These are phyloP conservation scores for Candida multigemmis DNA, from an alignment of 805 yeast species.

Conservation along the genomic window DNA sequence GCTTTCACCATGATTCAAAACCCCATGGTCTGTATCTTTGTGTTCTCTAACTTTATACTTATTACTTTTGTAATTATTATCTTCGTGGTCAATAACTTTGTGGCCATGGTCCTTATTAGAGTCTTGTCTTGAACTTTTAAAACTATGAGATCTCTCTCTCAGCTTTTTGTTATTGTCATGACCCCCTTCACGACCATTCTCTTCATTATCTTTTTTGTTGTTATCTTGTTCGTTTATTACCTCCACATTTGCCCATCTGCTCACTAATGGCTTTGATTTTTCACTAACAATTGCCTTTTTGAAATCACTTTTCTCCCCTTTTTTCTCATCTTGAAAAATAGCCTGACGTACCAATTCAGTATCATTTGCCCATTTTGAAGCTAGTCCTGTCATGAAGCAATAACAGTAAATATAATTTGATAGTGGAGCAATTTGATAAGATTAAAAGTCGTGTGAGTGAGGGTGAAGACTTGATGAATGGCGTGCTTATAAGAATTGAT, in stretches of 20 bases:
- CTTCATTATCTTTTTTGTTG: neutral
- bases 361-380: slow-evolving; percentile 28
- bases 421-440: slow-evolving; percentile 1
- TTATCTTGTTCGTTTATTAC: neutral
- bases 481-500: neutral
- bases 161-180: neutral
- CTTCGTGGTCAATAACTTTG: slow-evolving; percentile 1
- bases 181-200: neutral
- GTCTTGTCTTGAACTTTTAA: neutral
- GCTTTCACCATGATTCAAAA: slow-evolving; percentile 12
- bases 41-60: neutral
- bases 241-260: slow-evolving; percentile 23
- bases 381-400: slow-evolving; percentile 8
- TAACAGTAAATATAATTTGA: neutral
- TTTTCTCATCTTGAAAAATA: slow-evolving; percentile 10
- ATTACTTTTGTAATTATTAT: slow-evolving; percentile 1
- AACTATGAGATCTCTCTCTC: too few relatives aligned
- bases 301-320: slow-evolving; percentile 1
- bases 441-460: too few relatives aligned
- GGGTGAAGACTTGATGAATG: neutral
- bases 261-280: slow-evolving; percentile 11
- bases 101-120: neutral
- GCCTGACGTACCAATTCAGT: slow-evolving; percentile 16
- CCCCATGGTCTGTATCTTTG: neutral
- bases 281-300: slow-evolving; percentile 1